Base-by-base conservation (phyloP, 176 grass and related monocot species). In the Leersia perrieri region DNA sequence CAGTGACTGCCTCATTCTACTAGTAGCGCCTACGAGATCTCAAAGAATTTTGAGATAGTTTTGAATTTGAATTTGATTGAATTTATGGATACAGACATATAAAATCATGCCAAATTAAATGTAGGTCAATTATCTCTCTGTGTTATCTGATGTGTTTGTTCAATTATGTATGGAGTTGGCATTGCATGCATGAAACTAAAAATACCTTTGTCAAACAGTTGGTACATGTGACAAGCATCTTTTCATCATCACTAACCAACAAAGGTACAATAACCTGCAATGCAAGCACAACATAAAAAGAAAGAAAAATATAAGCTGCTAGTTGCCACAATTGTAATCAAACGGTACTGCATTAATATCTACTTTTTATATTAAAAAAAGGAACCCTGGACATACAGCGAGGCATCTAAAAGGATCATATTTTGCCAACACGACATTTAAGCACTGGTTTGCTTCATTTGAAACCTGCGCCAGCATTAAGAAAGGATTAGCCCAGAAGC, bases 131-230 rank as follows among this genome's bases (percentile, higher is more conserved):
- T 63, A 63, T 34, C 29, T 40, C 28, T 6, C 41, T 13, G 16
- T 16, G 20, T 51, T 51, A 20, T 51, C 45, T 51, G 45, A 51
- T 47, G 28, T 10, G 11, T 39, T 72, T 15, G 33, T 18, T 62
- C 3, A 27, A 47, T 82, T 61, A 65, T 70, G 63, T 22, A 45
- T 60, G 49, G 58, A 42, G 25, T 40, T 57, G 22, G 58, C 26
- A 20, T 15, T 41, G 13, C 36, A 7, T 0, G 55, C 29, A 44
- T n/a, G 33, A 53, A 72, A 81, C 58, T 70, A 66, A 68, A 68
- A 16, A 69, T 91, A 90, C 94, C 94, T 97, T 97, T 74, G 94
- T 97, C 80, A 97, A 92, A 86, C 89, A 97, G 83, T 94, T 97
- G 79, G 92, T 94, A 75, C 85, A 92, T 63, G 86, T 60, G 80